Evolutionary conservation across 2,329 filamentous ascomycete species (phyloP), one percentile per base, ranked within the genome.

Genomic region (Clathrospora elynae): DNA sequence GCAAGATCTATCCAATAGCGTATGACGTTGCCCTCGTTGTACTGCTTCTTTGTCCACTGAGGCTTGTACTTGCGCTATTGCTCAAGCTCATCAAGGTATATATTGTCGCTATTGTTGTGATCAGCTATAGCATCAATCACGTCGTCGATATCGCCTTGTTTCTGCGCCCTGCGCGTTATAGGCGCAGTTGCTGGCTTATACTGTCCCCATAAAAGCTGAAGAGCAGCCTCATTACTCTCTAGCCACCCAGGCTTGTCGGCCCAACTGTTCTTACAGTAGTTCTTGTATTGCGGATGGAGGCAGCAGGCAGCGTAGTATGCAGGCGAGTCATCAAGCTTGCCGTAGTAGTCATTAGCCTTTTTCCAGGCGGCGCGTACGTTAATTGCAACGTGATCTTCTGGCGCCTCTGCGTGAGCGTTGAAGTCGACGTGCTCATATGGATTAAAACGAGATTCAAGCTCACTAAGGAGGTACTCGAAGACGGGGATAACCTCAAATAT

Each of bases 251-350:
- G n/a, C 12, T 39, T 23, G 14, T 37, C 10, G 5, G 10, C 35
- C 35, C 23, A 39, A 5, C 3, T 12, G 28, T 39, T 39, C 25
- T 39, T 17, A 17, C 26, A 39, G 28, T 39, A 39, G 26, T 31
- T 31, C 12, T 39, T 39, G 24, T 39, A 23, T 6, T 23, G 10
- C 20, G 20, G 20, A 10, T 23, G 20, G 20, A 23, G 20, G 10
- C 20, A 23, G 20, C 6, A 6, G 10, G 20, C 20, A 10, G 20
- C 20, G 20, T 23, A 23, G 10, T 23, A 23, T 23, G 10, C 20
- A 6, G 10, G 20, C 10, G 20, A 23, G 20, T 23, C 20, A 10
- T 23, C 20, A 10, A 23, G 20, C 20, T 23, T 23, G 20, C 20
- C 6, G 20, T 23, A 23, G 10, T 23, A 23, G 6, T 23, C 20